Base-by-base conservation (phyloP, 768 basidiomycete species). In the Fistulinella prunicolor region DNA sequence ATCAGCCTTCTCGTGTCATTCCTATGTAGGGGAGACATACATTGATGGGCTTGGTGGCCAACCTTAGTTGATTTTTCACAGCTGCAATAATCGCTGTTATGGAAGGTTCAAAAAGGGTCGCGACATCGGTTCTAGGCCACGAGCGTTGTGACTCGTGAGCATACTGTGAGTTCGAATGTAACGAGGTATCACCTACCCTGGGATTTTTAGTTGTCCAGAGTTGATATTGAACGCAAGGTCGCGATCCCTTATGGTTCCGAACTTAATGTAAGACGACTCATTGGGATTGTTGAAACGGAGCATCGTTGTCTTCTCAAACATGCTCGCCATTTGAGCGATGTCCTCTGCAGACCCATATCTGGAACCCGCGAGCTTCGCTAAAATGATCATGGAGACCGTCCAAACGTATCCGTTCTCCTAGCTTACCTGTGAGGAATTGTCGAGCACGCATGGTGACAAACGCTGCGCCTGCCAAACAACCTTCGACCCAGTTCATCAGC, bases 301-400 rank as follows among this genome's bases (percentile, higher is more conserved):
- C 46, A 79, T 81, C 2, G 77, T 73, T 2, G 70, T 67, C 48
- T 68, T 73, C 53, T 80, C 78, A 46, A 80, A 81, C 37, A 62
- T 65, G 10, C 56, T 51, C 6, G 62, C 58, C 49, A 80, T 77
- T 29, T 75, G 62, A 19, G 66, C 58, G 21, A 79, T 47, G 42
- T 78, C 75, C 13, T 73, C 73, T 0, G 55, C 42, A 36, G 54
- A 54, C 13, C 67, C 67, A 17, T 68, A 80, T 21, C 63, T 63
- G 2, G 76, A 77, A 9, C 70, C 69, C 16, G 45, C 45, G 4
- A 81, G 66, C 49, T 68, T 70, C 21, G 49, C 77, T 80, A 23
- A 38, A n/a, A 23, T 38, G 29, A 42, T 43, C 21, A 47, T 44
- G 41, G 42, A 26, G 2, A 14, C 17, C 34, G n/a, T 24, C 28